A percentile compares a stretch with the other conserved stretches of the same genome.
These are phyloP conservation scores for Lanmaoa pseudosensibilis DNA, from an alignment of 768 basidiomycete species.

Conservation along the genomic window DNA sequence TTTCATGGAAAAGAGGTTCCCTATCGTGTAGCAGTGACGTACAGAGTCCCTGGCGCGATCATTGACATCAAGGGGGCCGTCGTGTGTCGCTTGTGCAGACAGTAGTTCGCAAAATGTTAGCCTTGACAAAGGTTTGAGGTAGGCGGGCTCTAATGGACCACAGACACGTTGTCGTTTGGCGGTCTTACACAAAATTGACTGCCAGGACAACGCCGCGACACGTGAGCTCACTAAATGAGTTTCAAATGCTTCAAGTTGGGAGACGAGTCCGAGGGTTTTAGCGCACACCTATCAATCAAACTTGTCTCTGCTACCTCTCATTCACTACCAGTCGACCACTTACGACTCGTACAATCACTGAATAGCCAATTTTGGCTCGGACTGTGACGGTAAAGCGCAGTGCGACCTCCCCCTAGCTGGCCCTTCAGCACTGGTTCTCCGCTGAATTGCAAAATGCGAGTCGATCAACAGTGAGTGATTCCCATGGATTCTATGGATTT, in stretches of 20 bases:
- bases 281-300: slow-evolving; percentile 7
- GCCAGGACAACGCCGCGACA: slow-evolving; percentile 2
- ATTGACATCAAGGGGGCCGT: slow-evolving; percentile 3
- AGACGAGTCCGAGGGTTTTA: slow-evolving; percentile 21
- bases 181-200: slow-evolving; percentile 16
- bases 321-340: background rate
- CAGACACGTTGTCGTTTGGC: slow-evolving; percentile 18
- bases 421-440: slow-evolving; percentile 6
- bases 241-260: slow-evolving; percentile 19
- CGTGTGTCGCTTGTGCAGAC: slow-evolving; percentile 5
- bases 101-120: background rate
- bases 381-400: slow-evolving; percentile 12
- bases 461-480: slow-evolving; percentile 14
- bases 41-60: slow-evolving; percentile 21
- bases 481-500: background rate
- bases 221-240: slow-evolving; percentile 13
- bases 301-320: background rate
- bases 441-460: slow-evolving; percentile 22
- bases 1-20: slow-evolving; percentile 8
- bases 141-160: background rate
- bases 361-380: slow-evolving; percentile 2
- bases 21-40: slow-evolving; percentile 18
- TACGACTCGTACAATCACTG: background rate
- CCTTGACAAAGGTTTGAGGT: slow-evolving; percentile 5
- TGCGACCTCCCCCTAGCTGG: background rate